Evolutionary conservation across 2,329 filamentous ascomycete genomes (phyloP), one percentile per base, ranked within the genome.

Genomic region (Akanthomyces dipterigenus): DNA sequence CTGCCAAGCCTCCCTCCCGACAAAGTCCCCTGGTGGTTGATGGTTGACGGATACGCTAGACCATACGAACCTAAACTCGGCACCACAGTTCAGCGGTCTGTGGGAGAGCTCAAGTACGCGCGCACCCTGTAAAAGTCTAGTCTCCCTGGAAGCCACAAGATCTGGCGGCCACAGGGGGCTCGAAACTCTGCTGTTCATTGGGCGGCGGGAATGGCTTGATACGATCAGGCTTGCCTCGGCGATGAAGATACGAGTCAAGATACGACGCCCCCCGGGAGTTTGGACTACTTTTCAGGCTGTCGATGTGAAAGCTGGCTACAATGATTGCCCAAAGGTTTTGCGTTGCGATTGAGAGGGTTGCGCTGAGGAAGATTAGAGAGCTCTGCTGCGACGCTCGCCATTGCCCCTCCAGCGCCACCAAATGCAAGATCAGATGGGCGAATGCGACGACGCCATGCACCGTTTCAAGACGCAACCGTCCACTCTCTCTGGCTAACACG

Each of bases 11-110:
- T 6, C 12, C 50, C 14, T 36, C 28, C 26, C 26, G 9, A 36
- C 34, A 16, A 34, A 34, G 14, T 14, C 24, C 36, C 31, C 22
- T 43, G 22, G 7, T 16, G 6, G 14, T 12, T 18, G 22, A 38
- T 20, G 34, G 28, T 57, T 18, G 40, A 56, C 54, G 26, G 54
- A 5, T 50, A 18, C 55, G 55, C 55, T 58, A 58, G 55, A 58
- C 55, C 55, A 40, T 58, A 58, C 55, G 55, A 58, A 49, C 55
- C 34, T 40, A 20, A 9, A 31, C 45, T 9, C 11, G 7, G 12
- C 24, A 16, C 51, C 34, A 40, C 4, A 42, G 16, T n/a, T 16
- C 14, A 24, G 18, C n/a, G 22, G 26, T 12, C 11, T 5, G 14
- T 5, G 14, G 24, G 22, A 45, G 12, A n/a, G 9, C 42, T 45